A percentile compares a stretch with the other conserved stretches of the same genome.
Conservation (phyloP, 2,329 filamentous ascomycete species). For the Xylariaceae sp. region DNA sequence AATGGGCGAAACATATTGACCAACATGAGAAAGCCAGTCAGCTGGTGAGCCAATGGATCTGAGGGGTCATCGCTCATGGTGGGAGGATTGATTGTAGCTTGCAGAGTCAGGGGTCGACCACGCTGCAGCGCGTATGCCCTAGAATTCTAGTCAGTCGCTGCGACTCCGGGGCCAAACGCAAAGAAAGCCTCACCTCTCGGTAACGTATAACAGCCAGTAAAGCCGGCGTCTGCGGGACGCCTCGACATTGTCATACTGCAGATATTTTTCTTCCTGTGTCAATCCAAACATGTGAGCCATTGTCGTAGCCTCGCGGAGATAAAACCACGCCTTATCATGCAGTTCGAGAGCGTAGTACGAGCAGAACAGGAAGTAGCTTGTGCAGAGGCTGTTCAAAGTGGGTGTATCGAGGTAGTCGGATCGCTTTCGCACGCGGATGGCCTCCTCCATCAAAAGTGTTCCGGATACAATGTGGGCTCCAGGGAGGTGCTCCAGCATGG, state of each 20-base stretch:
- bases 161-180: background rate
- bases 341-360: conserved; percentile 68
- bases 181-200: conserved; percentile 55
- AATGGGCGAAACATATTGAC: conserved; percentile 63
- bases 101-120: conserved; percentile 65
- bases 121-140: conserved; percentile 69
- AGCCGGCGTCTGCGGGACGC: conserved; percentile 61
- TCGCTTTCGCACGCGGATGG: conserved; percentile 59
- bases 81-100: conserved; percentile 64
- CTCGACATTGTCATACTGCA: conserved; percentile 55
- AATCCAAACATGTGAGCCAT: conserved; percentile 59
- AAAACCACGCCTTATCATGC: conserved; percentile 75
- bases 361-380: conserved; percentile 76
- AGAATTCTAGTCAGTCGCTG: conserved; percentile 13
- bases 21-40: conserved; percentile 56
- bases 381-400: conserved; percentile 57
- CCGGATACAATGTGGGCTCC: conserved; percentile 61
- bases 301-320: conserved; percentile 72
- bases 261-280: conserved; percentile 61
- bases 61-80: conserved; percentile 57
- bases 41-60: conserved; percentile 50
- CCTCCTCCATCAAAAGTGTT: conserved; percentile 64
- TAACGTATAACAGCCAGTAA: conserved; percentile 70
- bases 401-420: conserved; percentile 57
- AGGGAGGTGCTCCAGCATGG: conserved; percentile 52